Evolutionary conservation across 352 stramenopile genomes (phyloP), one percentile per base, ranked within the genome.

Genomic region (Hyaloperonospora arabidopsidis): DNA sequence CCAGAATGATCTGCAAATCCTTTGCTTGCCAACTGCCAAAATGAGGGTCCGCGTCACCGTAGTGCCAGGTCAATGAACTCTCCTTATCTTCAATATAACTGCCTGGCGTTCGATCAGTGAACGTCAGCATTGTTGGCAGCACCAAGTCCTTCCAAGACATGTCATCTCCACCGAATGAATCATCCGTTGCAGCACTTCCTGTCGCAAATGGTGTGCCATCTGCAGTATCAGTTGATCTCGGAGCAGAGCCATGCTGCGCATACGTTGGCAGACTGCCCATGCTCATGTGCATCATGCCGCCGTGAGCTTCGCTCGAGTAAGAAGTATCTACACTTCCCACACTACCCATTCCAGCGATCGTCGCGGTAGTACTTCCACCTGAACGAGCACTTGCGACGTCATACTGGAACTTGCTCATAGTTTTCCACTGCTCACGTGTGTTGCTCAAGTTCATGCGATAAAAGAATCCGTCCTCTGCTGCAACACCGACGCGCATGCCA

Each of bases 21-120:
- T 94, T 94, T 19, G 86, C 78, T 54, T 96, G 84, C 86, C 86
- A 95, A 18, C 70, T 74, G 2, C 84, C 84, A 64, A 95, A 95
- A 57, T 95, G 78, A 12, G 75, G 71, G 40, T 95, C 85, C 0
- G 85, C 82, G 46, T 93, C 84, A 15, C 66, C 73, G 54, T 94
- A 95, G 52, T 95, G 84, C 86, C 86, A 95, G 45, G 84, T 93
- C 44, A 95, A 57, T 17, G 79, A 91, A 52, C 76, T 86, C 61
- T 91, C 79, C 50, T 91, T 91, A 72, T 86, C 76, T 71, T 91
- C 79, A 47, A 91, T 88, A 59, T 87, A 88, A 29, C 74, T 88
- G 36, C 81, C 81, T 4, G 81, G 81, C 6, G 81, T 91, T 34
- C 79, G 65, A 23, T 89, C 81, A 12, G 76, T 88, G 36, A 91